phyloP scores from a whole-genome alignment of 495 filamentous ascomycete genomes.

The Xylaria castorea region DNA sequence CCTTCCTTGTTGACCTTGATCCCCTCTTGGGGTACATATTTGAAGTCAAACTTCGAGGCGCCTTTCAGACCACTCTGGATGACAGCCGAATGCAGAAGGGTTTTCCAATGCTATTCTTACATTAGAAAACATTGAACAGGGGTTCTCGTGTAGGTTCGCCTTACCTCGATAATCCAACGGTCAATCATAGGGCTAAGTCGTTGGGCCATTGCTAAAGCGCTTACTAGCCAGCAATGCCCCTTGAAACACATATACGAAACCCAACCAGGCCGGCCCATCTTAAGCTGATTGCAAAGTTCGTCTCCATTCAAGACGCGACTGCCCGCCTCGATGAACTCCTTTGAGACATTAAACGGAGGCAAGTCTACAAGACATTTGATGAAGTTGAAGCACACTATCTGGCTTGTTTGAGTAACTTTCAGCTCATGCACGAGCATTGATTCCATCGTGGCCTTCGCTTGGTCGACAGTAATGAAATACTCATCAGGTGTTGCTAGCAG shows the following conservation, averaged over 20 bases:
- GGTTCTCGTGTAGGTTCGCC: background rate
- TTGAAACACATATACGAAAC: background rate
- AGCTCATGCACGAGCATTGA: slow-evolving; percentile 64
- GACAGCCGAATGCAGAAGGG: slow-evolving; percentile 22
- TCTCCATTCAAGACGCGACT: background rate
- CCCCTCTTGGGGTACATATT: slow-evolving; percentile 52
- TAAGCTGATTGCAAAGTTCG: background rate
- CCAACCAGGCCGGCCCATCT: background rate
- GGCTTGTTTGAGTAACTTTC: slow-evolving; percentile 62
- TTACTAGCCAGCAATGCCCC: background rate
- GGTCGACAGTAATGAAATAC: slow-evolving; percentile 56
- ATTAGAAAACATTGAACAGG: background rate
- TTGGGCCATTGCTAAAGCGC: background rate
- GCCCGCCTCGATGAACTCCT: slow-evolving; percentile 37
- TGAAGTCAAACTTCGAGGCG: slow-evolving; percentile 52
- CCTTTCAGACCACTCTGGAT: slow-evolving; percentile 48
- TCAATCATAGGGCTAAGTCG: background rate
- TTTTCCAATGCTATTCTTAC: background rate
- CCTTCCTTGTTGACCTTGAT: slow-evolving; percentile 50
- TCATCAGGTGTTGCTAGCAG: slow-evolving; percentile 69
- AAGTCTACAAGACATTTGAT: slow-evolving; percentile 65
- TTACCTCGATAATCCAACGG: background rate
- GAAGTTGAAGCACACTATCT: slow-evolving; percentile 69
- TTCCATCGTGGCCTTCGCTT: slow-evolving; percentile 67
- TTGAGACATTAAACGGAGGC: slow-evolving; percentile 64